A percentile compares a stretch with the other conserved stretches of the same genome.
phyloP scores from a whole-genome alignment of 2,329 filamentous ascomycete genomes.

The Colletotrichum sp. region DNA sequence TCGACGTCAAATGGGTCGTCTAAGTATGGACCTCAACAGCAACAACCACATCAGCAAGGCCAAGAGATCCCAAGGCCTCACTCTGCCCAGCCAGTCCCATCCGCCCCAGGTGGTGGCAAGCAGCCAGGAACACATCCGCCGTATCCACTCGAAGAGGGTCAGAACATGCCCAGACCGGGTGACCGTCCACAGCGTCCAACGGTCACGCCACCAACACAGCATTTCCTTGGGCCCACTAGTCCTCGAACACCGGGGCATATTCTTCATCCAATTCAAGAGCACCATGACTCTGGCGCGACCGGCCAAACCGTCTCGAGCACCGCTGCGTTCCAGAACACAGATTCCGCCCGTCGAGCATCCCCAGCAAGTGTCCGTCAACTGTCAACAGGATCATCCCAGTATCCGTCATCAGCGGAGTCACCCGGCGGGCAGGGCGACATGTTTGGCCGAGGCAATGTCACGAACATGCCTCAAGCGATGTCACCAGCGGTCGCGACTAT shows the following conservation, averaged over 20 bases:
- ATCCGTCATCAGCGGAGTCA: slow-evolving; percentile 1
- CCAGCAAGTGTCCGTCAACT: background rate
- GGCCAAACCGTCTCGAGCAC: background rate
- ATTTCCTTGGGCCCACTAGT: background rate
- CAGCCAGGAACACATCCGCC: background rate
- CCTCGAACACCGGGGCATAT: slow-evolving; percentile 13
- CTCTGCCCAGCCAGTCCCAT: background rate
- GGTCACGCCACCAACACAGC: background rate
- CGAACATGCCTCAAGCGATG: background rate
- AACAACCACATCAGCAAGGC: background rate
- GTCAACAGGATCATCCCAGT: background rate
- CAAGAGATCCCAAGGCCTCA: background rate
- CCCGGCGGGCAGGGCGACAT: background rate
- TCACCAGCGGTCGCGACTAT: background rate
- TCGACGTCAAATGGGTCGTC: background rate
- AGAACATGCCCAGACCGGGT: background rate
- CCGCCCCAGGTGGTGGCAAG: background rate
- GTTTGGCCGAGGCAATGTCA: background rate
- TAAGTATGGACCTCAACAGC: background rate
- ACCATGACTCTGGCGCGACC: background rate
- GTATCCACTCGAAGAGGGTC: background rate
- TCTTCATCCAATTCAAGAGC: slow-evolving; percentile 22
- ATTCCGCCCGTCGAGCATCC: background rate
- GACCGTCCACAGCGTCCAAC: slow-evolving; percentile 3
- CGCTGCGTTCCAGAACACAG: background rate